Base-by-base conservation (phyloP, 2,329 filamentous ascomycete species). In the Pseudopithomyces maydicus region DNA sequence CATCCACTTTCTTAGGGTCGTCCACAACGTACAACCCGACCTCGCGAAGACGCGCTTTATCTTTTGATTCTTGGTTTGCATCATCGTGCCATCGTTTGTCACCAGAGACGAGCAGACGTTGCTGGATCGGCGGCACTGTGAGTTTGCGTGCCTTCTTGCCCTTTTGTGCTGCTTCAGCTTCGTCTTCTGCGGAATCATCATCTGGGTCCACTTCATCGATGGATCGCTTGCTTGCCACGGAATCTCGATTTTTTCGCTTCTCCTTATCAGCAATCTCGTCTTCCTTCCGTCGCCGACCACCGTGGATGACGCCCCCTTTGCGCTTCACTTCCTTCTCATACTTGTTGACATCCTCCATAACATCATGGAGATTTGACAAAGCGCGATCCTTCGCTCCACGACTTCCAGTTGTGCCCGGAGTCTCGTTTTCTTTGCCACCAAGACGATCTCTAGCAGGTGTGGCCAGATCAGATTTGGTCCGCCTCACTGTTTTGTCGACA, bases 311-410 rank as follows among this genome's bases (percentile, higher is more conserved):
- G 39, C 87, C 87, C 14, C 87, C 87, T 44, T 84, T 85, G 19
- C 95, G 87, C 79, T 96, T 97, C 80, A 86, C 92, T 78, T 99
- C 95, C 72, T 95, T 97, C 70, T 98, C 90, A 69, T 95, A 99
- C 32, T 96, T 80, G 2, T 89, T 89, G 69, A 98, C 92, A 70
- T 99, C 95, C 0, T 89, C 85, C 0, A 91, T 92, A 55, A 94
- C 81, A 35, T 86, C 84, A 52, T 95, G 91, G 7, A 98, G 79
- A 62, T 86, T 88, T 33, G 88, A 85, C n/a, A 89, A 79, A 12
- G 95, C 95, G 69, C 90, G 89, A 39, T 90, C 88, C 74, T 98
- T 99, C 14, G 95, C 94, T 67, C 91, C 95, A 54, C 95, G 88
- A 63, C 90, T 91, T 23, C 88, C 88, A 1, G 88, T 90, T 2